Evolutionary conservation across 139 green algal species (phyloP), one percentile per base, ranked within the genome.

Genomic region (Coelastrella sp.): DNA sequence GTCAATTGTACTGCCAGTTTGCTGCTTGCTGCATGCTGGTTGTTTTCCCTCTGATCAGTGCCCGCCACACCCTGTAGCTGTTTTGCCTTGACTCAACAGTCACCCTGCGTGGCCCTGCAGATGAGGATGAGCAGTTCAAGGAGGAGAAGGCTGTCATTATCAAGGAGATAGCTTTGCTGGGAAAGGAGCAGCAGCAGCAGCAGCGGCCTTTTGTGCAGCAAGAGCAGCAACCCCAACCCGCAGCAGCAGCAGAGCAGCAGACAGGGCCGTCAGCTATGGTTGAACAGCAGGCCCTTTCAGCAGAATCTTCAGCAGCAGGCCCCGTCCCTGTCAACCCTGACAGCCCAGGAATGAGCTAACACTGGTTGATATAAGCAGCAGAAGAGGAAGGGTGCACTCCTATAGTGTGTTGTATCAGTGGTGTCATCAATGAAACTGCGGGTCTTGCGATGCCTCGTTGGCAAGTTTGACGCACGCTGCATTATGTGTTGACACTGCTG

Each of bases 81-180:
- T 17, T 5, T 14, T 72, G 63, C 63, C 63, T 72, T 49, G 35
- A 49, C 35, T 49, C 35, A 49, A 49, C 3, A 5, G 35, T 49
- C 35, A 49, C 35, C 35, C 35, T 49, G 35, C 35, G 35, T 49
- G 35, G 35, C 63, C 63, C 63, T 82, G 58, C 66, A 91, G 91
- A 95, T 82, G 94, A 97, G 24, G 95, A 98, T 60, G 94, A 97
- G 92, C 95, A 98, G 91, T 98, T 98, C 92, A 96, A 96, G 89
- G 95, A 98, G 91, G 97, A 99, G 92, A 99, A 99, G 92, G 95
- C 93, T 5, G 94, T 98, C 17, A 96, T 99, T 73, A 97, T 98
- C 15, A 94, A 96, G 65, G 95, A 97, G 87, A 98, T 99, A 49
- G 70, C 65, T 12, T 14, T 57, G 49, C 63, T 91, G 49, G 87